Evolutionary conservation across 768 basidiomycete genomes (phyloP).

Genomic region (Amanita pallidorosea): DNA sequence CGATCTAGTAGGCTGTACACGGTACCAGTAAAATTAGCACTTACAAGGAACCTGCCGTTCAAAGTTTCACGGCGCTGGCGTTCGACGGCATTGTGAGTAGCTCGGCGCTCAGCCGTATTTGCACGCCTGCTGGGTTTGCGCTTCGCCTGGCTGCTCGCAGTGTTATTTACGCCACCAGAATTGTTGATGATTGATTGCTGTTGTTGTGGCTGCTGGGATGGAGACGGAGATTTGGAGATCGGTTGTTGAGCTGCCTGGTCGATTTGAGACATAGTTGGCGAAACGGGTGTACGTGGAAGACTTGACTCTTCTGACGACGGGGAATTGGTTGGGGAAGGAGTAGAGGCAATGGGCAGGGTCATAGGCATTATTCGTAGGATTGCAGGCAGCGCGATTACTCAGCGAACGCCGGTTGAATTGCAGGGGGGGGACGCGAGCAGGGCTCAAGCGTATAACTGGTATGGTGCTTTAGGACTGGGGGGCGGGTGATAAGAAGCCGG

Average conservation of each 20-base stretch:
- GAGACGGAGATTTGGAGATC: constrained; percentile 10
- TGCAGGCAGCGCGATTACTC: constrained; percentile 32
- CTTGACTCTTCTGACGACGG: constrained; percentile 15
- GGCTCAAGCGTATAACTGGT: constrained; percentile 49
- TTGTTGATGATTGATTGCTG: constrained; percentile 9
- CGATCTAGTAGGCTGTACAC: neutral
- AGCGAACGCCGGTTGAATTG: constrained; percentile 24
- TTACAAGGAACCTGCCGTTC: constrained; percentile 82
- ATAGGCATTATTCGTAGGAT: constrained; percentile 22
- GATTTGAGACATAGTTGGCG: constrained; percentile 18
- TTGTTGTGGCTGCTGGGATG: constrained; percentile 11
- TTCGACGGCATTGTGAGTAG: constrained; percentile 97
- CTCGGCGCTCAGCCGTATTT: constrained; percentile 93
- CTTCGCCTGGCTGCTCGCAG: constrained; percentile 35
- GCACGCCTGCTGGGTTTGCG: constrained; percentile 82
- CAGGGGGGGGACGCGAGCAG: constrained; percentile 40
- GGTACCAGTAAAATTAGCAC: constrained; percentile 14
- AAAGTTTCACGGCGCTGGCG: constrained; percentile 86
- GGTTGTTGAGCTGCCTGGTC: constrained; percentile 5
- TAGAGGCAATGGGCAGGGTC: constrained; percentile 20
- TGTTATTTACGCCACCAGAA: constrained; percentile 7
- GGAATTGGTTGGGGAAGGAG: constrained; percentile 17
- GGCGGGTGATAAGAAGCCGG: constrained; percentile 60
- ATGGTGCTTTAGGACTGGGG: constrained; percentile 21
- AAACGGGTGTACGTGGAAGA: constrained; percentile 37